Percentiles rank a stretch among this genome's conserved stretches.
These are phyloP conservation scores for Bipolaris cookei DNA, from an alignment of 2,329 filamentous ascomycete genomes.

Conservation along the genomic window DNA sequence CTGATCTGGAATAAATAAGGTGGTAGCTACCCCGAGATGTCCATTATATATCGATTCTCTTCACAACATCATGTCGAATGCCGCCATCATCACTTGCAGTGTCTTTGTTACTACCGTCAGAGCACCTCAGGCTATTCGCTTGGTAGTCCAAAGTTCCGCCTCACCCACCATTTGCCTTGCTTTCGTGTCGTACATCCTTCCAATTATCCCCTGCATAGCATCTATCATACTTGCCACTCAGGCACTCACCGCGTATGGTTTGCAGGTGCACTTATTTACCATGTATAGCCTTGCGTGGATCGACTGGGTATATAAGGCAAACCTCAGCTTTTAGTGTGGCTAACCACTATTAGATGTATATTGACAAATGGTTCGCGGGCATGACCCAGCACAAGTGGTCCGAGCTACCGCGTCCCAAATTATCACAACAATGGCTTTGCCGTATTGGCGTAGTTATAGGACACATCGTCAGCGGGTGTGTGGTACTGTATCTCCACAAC, in stretches of 20 bases:
- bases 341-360: not conserved
- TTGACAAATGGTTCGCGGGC: not conserved
- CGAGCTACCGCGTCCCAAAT: not conserved
- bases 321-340: not conserved
- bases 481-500: not conserved
- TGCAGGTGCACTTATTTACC: not conserved
- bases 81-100: not conserved
- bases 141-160: not conserved
- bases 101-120: not conserved
- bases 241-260: not conserved
- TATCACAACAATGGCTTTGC: not conserved
- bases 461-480: not conserved
- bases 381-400: not conserved
- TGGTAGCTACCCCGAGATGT: not conserved
- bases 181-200: not conserved
- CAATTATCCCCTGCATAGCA: not conserved
- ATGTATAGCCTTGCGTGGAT: not conserved
- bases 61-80: not conserved
- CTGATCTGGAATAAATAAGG: not conserved
- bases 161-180: not conserved
- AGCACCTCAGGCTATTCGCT: not conserved
- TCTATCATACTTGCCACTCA: not conserved
- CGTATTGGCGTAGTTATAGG: not conserved
- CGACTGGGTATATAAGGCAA: not conserved
- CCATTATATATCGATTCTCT: not conserved